Conservation (phyloP, 2,329 filamentous ascomycete species). For the Sphaerulina musiva region DNA sequence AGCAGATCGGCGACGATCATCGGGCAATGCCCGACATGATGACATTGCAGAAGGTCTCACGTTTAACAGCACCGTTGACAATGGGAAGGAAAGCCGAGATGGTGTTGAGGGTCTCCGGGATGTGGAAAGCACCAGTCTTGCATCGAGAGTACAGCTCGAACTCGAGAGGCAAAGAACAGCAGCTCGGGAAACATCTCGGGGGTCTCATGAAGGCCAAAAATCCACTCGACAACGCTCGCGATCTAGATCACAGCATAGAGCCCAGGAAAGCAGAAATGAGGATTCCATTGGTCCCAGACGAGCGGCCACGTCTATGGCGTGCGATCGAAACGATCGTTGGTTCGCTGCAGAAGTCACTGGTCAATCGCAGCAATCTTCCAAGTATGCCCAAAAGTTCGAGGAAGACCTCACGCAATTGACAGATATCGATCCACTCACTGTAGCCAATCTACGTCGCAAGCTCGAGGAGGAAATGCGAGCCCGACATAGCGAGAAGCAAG, state of each 20-base stretch:
- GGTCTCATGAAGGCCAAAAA: background rate
- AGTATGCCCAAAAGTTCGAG: slow-evolving; percentile 5
- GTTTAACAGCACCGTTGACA: background rate
- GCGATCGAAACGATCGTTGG: background rate
- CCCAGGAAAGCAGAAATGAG: background rate
- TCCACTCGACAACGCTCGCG: slow-evolving; percentile 12
- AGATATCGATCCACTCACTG: slow-evolving; percentile 47
- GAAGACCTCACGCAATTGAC: slow-evolving; percentile 49
- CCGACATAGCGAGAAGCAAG: slow-evolving; percentile 4
- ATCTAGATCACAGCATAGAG: slow-evolving; percentile 20
- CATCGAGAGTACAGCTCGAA: slow-evolving; percentile 27
- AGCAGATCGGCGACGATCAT: background rate
- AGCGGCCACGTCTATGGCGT: background rate
- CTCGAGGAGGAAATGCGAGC: slow-evolving; percentile 47
- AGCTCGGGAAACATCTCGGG: background rate
- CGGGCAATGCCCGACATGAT: background rate
- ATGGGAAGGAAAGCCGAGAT: background rate
- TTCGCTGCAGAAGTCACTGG: slow-evolving; percentile 12
- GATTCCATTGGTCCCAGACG: background rate
- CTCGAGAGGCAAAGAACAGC: slow-evolving; percentile 22
- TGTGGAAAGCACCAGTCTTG: slow-evolving; percentile 13
- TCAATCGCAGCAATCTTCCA: slow-evolving; percentile 14
- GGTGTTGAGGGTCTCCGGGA: background rate
- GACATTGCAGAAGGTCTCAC: slow-evolving; percentile 11
- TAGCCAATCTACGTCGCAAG: slow-evolving; percentile 49